Percentiles rank a stretch among this genome's conserved stretches.
Conservation (phyloP, 768 basidiomycete genomes). For the Imleria badia region DNA sequence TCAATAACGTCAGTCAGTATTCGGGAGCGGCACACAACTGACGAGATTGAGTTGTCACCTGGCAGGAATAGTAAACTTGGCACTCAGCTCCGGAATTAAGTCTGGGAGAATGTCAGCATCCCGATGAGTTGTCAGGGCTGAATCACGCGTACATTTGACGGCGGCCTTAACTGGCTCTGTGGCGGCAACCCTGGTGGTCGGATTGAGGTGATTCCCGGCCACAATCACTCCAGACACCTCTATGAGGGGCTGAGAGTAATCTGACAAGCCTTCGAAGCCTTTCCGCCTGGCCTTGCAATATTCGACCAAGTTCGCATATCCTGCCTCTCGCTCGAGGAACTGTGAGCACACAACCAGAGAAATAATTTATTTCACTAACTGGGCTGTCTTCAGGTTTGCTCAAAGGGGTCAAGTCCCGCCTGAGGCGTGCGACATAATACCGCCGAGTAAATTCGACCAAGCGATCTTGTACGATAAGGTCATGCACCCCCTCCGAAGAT, state of each 20-base stretch:
- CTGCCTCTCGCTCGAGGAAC: slow-evolving; percentile 53
- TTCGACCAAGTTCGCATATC: slow-evolving; percentile 61
- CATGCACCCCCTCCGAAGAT: slow-evolving; percentile 42
- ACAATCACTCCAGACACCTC: slow-evolving; percentile 58
- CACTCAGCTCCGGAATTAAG: slow-evolving; percentile 81
- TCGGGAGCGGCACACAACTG: slow-evolving; percentile 17
- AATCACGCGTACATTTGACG: slow-evolving; percentile 56
- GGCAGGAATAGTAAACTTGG: slow-evolving; percentile 68
- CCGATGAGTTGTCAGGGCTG: slow-evolving; percentile 19
- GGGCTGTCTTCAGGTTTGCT: slow-evolving; percentile 66
- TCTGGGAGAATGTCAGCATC: slow-evolving; percentile 45
- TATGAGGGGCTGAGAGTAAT: slow-evolving; percentile 69
- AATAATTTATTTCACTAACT: slow-evolving; percentile 41
- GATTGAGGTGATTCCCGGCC: slow-evolving; percentile 59
- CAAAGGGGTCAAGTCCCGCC: slow-evolving; percentile 69
- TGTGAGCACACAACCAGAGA: slow-evolving; percentile 1
- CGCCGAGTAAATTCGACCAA: slow-evolving; percentile 74
- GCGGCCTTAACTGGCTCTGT: slow-evolving; percentile 39
- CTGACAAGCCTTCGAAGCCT: slow-evolving; percentile 58
- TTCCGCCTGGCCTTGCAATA: slow-evolving; percentile 63
- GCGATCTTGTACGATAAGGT: slow-evolving; percentile 75
- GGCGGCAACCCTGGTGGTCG: slow-evolving; percentile 41
- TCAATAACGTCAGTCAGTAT: slow-evolving; percentile 26
- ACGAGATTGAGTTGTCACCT: slow-evolving; percentile 47
- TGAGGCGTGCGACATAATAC: slow-evolving; percentile 55